These are phyloP conservation scores for Ophiostoma ulmi DNA, from an alignment of 2,329 filamentous ascomycete genomes.

Conservation along the genomic window DNA sequence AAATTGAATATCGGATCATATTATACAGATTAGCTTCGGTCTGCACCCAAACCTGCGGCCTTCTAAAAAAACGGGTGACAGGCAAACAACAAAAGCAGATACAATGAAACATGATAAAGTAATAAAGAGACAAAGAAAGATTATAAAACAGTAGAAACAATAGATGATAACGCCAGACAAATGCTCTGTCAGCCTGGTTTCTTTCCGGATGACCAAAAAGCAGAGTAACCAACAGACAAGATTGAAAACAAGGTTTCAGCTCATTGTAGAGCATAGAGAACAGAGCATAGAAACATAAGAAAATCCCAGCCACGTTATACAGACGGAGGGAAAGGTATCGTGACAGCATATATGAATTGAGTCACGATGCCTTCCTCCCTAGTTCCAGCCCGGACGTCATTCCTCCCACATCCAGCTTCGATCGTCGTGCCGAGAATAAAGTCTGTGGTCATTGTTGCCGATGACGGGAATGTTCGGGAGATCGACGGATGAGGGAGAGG, in stretches of 20 bases:
- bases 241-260: neutral
- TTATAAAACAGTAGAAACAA: neutral
- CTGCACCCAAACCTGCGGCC: slow-evolving; percentile 1
- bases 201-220: slow-evolving; percentile 16
- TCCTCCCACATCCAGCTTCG: neutral
- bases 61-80: slow-evolving; percentile 1
- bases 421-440: neutral
- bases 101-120: neutral
- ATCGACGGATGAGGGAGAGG: neutral
- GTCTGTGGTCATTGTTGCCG: neutral
- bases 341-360: neutral
- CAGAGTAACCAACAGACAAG: slow-evolving; percentile 6
- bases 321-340: neutral
- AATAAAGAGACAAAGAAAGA: neutral
- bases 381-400: neutral
- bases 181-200: slow-evolving; percentile 19
- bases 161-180: slow-evolving; percentile 22
- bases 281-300: neutral
- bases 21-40: slow-evolving; percentile 18
- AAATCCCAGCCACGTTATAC: neutral
- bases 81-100: neutral
- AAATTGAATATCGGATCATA: neutral
- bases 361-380: neutral
- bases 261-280: neutral
- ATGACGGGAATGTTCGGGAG: neutral